Base-by-base conservation (phyloP, 208 protist genomes). In the Leishmania amazonensis region DNA sequence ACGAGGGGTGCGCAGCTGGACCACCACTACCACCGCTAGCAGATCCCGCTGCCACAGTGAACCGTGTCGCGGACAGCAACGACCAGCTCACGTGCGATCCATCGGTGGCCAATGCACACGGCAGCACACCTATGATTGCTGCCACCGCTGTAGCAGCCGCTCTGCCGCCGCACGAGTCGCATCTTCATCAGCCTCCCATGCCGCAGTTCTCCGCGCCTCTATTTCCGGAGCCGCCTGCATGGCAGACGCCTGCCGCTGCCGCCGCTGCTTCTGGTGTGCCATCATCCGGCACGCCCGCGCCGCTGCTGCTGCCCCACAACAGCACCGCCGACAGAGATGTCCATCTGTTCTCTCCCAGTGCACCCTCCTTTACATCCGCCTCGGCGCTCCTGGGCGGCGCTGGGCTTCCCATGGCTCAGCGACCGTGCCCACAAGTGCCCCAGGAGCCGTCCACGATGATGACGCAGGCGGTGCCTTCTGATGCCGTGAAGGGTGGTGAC, bases 61-160 rank as follows among this genome's bases (percentile, higher is more conserved):
- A 35, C 57, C 47, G 67, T 19, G 19, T n/a, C 13, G n/a, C 47
- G 58, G 54, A 86, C 49, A 71, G 40, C 70, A 28, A 38, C n/a
- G 79, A 89, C 38, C 76, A 76, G 54, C 68, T 79, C 42, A 88
- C 89, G 17, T 87, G 84, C 67, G 89, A 90, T 68, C 80, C 87
- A 5, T 75, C 81, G 9, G 53, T 85, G 6, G 42, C 60, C 45
- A 40, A 64, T 49, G 45, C 76, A 45, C n/a, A 68, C n/a, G n/a
- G 21, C 42, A 31, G n/a, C 42, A 53, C 42, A 21, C 1, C 3
- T 28, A 24, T 28, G 4, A n/a, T 11, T 19, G 51, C 53, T n/a
- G 38, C 53, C 74, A 21, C 51, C 40, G 53, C 24, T 49, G 72
- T 49, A 68, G 42, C 6, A 21, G 58, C 31, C 8, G 73, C 31